Percentiles rank a stretch among this genome's conserved stretches.
These are phyloP conservation scores for Colletotrichum sp. DNA, from an alignment of 2,329 filamentous ascomycete species.

Conservation along the genomic window DNA sequence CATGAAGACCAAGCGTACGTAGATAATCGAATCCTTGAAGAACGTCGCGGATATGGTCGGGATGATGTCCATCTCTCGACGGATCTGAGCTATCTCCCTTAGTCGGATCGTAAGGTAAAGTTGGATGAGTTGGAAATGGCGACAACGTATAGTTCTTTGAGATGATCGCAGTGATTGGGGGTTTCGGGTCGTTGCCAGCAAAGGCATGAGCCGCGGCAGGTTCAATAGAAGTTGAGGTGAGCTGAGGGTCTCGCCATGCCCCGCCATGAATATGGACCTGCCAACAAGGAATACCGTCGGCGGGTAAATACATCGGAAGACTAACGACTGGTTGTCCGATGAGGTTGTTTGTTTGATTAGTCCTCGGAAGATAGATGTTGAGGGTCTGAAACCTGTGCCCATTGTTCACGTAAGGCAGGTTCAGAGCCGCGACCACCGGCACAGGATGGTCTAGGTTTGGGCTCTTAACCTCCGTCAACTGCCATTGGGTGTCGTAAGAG, in stretches of 20 bases:
- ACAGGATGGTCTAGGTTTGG: neutral
- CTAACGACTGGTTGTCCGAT: neutral
- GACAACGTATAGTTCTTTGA: neutral
- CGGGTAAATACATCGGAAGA: neutral
- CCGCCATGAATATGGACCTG: neutral
- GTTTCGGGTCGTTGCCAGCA: neutral
- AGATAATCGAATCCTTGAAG: neutral
- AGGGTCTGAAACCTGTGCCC: neutral
- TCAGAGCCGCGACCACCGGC: neutral
- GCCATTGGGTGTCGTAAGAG: neutral
- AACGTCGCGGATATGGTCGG: neutral
- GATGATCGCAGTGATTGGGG: neutral
- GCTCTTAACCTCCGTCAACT: neutral
- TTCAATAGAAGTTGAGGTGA: neutral
- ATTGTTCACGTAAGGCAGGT: neutral
- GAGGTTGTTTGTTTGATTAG: neutral
- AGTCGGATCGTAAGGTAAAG: neutral
- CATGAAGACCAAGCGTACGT: neutral
- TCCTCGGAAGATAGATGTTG: neutral
- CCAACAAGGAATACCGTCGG: neutral
- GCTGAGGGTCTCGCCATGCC: neutral
- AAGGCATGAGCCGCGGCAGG: neutral
- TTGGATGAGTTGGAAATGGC: neutral
- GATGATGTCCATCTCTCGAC: neutral
- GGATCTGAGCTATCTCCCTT: neutral